Evolutionary conservation across 2,329 filamentous ascomycete genomes (phyloP).

Genomic region (Parastagonospora nodorum): DNA sequence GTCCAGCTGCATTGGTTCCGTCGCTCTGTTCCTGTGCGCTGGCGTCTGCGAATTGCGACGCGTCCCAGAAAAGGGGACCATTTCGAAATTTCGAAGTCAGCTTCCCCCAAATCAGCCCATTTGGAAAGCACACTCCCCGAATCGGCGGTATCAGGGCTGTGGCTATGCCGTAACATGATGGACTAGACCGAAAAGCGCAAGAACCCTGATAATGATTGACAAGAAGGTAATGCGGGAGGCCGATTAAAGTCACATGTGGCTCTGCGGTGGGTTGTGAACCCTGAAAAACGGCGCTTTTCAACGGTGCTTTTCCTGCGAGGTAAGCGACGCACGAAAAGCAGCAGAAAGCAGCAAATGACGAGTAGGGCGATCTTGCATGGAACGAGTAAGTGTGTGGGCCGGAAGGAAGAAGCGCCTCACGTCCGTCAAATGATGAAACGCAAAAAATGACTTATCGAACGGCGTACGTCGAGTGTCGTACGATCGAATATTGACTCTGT

Average conservation of each 20-base stretch:
- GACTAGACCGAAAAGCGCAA: conserved; percentile 2
- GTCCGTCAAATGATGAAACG: conserved; percentile 14
- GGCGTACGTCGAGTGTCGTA: conserved; percentile 16
- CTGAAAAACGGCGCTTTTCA: conserved; percentile 4
- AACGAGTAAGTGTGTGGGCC: conserved; percentile 7
- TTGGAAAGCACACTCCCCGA: conserved; percentile 1
- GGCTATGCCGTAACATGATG: neutral
- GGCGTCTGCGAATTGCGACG: too few relatives aligned
- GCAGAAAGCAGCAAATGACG: neutral
- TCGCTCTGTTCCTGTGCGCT: too few relatives aligned
- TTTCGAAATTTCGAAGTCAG: too few relatives aligned
- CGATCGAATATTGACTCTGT: conserved; percentile 19
- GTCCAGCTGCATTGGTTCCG: too few relatives aligned
- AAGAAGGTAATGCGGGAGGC: conserved; percentile 8
- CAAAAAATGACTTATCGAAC: conserved; percentile 6
- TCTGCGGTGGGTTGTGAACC: conserved; percentile 4
- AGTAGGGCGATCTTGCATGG: conserved; percentile 9
- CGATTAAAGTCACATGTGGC: conserved; percentile 1
- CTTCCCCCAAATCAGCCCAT: too few relatives aligned
- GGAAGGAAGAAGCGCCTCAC: conserved; percentile 2
- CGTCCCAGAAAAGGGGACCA: too few relatives aligned
- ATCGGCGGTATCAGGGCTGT: conserved; percentile 4
- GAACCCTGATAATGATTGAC: conserved; percentile 12
- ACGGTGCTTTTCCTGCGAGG: conserved; percentile 10
- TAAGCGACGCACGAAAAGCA: neutral